Evolutionary conservation across 495 filamentous ascomycete species (phyloP).

Genomic region (Usnea hakonensis): DNA sequence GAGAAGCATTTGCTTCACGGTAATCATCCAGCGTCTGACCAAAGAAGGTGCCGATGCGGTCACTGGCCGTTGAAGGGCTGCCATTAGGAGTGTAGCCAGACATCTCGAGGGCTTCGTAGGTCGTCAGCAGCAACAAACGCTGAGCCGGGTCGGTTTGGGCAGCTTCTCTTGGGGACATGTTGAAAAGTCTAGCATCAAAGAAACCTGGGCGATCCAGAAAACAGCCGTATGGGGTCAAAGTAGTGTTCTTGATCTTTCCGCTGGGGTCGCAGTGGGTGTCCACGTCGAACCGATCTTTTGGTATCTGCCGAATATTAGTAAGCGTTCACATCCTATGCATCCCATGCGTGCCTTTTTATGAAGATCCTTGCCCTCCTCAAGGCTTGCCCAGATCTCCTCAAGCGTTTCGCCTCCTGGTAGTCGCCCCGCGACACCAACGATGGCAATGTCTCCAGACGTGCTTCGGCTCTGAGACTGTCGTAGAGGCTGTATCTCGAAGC

Average conservation of each 20-base stretch:
- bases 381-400: slow-evolving; percentile 36
- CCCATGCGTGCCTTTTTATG: slow-evolving; percentile 27
- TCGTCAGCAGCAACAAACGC: slow-evolving; percentile 64
- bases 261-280: slow-evolving; percentile 37
- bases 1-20: slow-evolving; percentile 62
- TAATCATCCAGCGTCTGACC: slow-evolving; percentile 74
- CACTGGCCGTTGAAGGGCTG: slow-evolving; percentile 28
- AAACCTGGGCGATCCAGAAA: slow-evolving; percentile 34
- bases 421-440: slow-evolving; percentile 37
- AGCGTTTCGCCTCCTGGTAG: slow-evolving; percentile 32
- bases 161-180: slow-evolving; percentile 33
- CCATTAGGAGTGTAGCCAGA: slow-evolving; percentile 30
- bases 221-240: slow-evolving; percentile 32
- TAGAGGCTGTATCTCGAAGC: slow-evolving; percentile 2
- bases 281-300: slow-evolving; percentile 38
- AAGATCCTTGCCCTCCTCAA: slow-evolving; percentile 36
- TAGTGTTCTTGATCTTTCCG: slow-evolving; percentile 34
- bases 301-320: slow-evolving; percentile 23
- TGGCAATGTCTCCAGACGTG: slow-evolving; percentile 26
- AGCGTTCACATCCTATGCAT: fast-evolving
- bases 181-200: slow-evolving; percentile 34
- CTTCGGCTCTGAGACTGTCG: neutral
- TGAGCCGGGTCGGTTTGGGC: slow-evolving; percentile 81
- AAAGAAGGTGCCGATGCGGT: slow-evolving; percentile 70
- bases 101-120: slow-evolving; percentile 37